A percentile compares a stretch with the other conserved stretches of the same genome.
Evolutionary conservation across 2,329 filamentous ascomycete genomes (phyloP).

Genomic region (Drechslerella dactyloides): DNA sequence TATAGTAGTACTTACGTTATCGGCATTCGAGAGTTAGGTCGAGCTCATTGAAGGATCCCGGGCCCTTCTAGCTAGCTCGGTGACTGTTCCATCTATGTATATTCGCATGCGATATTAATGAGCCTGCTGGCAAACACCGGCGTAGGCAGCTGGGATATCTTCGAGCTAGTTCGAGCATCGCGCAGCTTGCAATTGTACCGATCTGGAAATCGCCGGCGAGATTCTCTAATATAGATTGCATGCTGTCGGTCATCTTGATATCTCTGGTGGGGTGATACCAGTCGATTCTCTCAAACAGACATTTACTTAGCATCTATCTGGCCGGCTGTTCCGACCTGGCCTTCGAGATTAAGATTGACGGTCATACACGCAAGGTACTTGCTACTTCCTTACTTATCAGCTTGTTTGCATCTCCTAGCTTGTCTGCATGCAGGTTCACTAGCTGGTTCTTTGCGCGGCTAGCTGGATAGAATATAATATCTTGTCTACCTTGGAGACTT

Average conservation of each 20-base stretch:
- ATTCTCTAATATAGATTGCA: constrained; percentile 40
- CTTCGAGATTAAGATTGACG: no score
- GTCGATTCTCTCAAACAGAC: no score
- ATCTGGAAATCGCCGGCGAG: constrained; percentile 4
- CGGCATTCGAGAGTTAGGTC: no score
- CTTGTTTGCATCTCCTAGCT: no score
- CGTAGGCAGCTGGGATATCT: neutral
- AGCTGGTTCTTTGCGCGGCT: no score
- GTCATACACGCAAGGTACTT: no score
- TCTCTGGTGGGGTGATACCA: constrained; percentile 26
- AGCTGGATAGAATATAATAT: neutral
- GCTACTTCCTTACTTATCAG: no score
- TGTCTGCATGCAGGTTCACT: no score
- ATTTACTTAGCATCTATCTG: no score
- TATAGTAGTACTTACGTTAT: no score
- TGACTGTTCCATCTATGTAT: neutral
- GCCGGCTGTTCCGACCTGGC: no score
- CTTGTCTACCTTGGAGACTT: no score
- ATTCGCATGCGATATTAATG: neutral
- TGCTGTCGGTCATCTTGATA: neutral
- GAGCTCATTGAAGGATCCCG: constrained; percentile 35
- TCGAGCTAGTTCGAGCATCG: neutral
- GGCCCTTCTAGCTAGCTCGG: neutral
- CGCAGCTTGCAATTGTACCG: neutral
- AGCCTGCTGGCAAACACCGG: neutral